Evolutionary conservation across 2,329 filamentous ascomycete genomes (phyloP).

Genomic region (Fusarium sp.): DNA sequence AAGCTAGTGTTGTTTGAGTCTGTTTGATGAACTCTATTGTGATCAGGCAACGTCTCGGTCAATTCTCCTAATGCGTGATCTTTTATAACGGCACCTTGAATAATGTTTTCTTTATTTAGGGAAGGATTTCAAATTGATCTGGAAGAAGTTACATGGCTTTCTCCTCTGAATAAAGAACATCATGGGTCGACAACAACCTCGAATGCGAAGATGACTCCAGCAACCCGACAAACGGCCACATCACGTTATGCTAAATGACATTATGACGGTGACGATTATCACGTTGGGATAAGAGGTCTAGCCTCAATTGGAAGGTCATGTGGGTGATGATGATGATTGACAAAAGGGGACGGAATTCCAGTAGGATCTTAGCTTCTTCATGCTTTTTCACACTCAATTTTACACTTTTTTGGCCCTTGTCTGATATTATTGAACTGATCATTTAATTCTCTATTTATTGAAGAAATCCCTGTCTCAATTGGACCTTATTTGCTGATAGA

Average conservation of each 20-base stretch:
- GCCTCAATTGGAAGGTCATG: no score
- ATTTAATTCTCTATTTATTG: no score
- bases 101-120: fast-evolving
- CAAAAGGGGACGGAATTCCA: no score
- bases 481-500: no score
- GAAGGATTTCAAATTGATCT: not conserved
- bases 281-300: no score
- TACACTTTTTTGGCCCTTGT: no score
- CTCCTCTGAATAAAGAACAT: not conserved
- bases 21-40: not conserved
- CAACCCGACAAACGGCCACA: not conserved
- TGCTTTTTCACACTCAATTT: no score
- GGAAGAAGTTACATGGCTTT: not conserved
- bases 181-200: not conserved
- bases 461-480: no score
- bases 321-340: no score
- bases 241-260: not conserved
- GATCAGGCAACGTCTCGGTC: not conserved
- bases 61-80: not conserved
- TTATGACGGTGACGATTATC: no score
- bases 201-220: not conserved
- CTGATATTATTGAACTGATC: no score
- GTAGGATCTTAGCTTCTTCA: no score
- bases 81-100: fast-evolving
- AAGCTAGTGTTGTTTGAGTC: not conserved